A percentile compares a stretch with the other conserved stretches of the same genome.
phyloP scores from a whole-genome alignment of 2,329 filamentous ascomycete genomes.

The Diaporthe sp. region DNA sequence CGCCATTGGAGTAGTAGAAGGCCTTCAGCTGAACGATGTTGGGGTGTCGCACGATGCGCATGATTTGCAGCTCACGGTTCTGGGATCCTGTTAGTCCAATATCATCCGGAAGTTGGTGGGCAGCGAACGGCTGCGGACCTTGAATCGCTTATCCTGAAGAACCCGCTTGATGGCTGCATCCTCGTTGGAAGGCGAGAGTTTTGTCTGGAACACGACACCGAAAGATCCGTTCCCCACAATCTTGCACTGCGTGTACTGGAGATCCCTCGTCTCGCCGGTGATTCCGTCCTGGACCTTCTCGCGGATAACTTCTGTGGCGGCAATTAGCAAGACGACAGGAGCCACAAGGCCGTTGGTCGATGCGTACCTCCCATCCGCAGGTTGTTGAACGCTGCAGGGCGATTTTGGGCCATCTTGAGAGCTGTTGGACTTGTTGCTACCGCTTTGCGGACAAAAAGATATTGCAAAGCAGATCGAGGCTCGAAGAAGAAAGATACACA shows the following conservation, averaged over 20 bases:
- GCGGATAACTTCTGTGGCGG: slow-evolving; percentile 85
- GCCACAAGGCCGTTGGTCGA: slow-evolving; percentile 38
- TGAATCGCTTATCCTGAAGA: slow-evolving; percentile 99
- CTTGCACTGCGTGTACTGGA: slow-evolving; percentile 99
- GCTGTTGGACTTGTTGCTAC: slow-evolving; percentile 39
- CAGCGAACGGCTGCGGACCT: slow-evolving; percentile 66
- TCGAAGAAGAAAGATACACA: slow-evolving; percentile 38
- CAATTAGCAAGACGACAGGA: slow-evolving; percentile 40
- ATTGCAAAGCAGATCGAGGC: slow-evolving; percentile 32
- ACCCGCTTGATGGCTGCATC: slow-evolving; percentile 99
- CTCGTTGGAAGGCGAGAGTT: slow-evolving; percentile 96
- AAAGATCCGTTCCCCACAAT: slow-evolving; percentile 99
- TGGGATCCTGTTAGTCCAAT: slow-evolving; percentile 50
- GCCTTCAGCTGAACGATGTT: slow-evolving; percentile 99
- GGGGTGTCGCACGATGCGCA: slow-evolving; percentile 98
- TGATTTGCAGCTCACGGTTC: slow-evolving; percentile 99
- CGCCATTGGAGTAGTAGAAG: slow-evolving; percentile 99
- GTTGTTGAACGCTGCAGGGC: slow-evolving; percentile 86
- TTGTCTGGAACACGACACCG: slow-evolving; percentile 98
- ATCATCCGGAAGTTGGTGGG: not conserved
- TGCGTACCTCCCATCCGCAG: slow-evolving; percentile 97
- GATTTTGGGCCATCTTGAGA: slow-evolving; percentile 83
- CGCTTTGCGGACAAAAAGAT: slow-evolving; percentile 35
- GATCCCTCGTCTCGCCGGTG: slow-evolving; percentile 94
- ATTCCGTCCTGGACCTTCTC: slow-evolving; percentile 99